Conservation (phyloP, 257 asterid genomes). For the Penstemon barbatus region DNA sequence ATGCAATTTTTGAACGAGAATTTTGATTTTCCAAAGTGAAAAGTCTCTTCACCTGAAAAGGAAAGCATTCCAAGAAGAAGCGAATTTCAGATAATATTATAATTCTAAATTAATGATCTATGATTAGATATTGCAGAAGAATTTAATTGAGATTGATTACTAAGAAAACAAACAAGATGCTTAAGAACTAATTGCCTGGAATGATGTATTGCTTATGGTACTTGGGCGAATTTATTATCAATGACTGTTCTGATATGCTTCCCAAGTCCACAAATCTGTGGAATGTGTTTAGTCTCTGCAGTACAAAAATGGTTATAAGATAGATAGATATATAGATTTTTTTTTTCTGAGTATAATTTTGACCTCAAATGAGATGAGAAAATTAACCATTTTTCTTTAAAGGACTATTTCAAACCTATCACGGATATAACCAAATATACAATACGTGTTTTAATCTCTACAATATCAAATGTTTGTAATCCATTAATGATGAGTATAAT, state of each 20-base stretch:
- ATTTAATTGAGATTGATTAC: not conserved
- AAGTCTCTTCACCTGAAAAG: constrained; percentile 30
- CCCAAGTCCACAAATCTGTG: constrained; percentile 38
- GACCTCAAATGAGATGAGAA: no score
- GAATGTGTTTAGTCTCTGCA: constrained; percentile 47
- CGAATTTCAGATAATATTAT: not conserved
- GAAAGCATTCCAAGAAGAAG: not conserved
- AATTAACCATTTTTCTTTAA: no score
- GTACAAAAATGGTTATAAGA: not conserved
- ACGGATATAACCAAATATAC: no score
- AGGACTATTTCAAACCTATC: no score
- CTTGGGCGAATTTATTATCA: constrained; percentile 43
- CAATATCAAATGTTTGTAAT: no score
- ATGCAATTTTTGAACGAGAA: constrained; percentile 19
- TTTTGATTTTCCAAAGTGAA: constrained; percentile 21
- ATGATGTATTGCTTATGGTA: constrained; percentile 50
- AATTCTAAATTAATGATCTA: not conserved
- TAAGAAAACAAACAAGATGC: not conserved
- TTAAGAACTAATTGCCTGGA: constrained; percentile 47
- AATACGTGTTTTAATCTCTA: no score
- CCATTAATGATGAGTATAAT: no score
- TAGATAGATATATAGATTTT: no score
- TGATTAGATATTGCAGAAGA: no score
- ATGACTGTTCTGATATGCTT: constrained; percentile 48
- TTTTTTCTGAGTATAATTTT: no score